Base-by-base conservation (phyloP, 371 early-diverging fungal genomes). In the Zychaea mexicana region DNA sequence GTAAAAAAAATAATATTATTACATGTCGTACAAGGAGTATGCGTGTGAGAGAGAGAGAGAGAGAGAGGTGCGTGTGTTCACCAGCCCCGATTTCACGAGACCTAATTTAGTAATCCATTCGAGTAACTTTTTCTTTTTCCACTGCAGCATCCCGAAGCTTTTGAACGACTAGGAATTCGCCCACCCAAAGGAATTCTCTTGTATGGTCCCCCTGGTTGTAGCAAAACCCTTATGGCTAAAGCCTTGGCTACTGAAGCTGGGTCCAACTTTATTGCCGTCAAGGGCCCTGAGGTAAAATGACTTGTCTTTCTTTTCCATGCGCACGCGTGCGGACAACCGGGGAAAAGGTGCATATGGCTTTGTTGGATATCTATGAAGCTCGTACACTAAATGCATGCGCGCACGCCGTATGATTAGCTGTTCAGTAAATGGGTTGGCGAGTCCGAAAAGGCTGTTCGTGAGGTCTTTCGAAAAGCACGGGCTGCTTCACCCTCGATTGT, bases 351-450 rank as follows among this genome's bases (percentile, higher is more conserved):
- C 49, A 19, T 19, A 22, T n/a, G n/a, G n/a, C n/a, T n/a, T n/a
- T n/a, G n/a, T n/a, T n/a, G n/a, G n/a, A n/a, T n/a, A n/a, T n/a
- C n/a, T n/a, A n/a, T n/a, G n/a, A n/a, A n/a, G n/a, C n/a, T n/a
- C n/a, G n/a, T n/a, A n/a, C n/a, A 21, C 58, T 22, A 15, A 27
- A 58, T 24, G 22, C 12, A 8, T 17, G 38, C 15, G 36, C 12
- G 69, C 19, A n/a, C n/a, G n/a, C n/a, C n/a, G 42, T 5, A 15
- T 42, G 42, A 22, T 36, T 55, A 88, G 93, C 78, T 98, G 4
- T 95, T 97, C 68, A 96, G 93, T 81, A 97, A 96, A 76, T 98
- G 94, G 93, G 99, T 99, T 3, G 99, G 99, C 55, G 98, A 99
- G 70, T 96, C 96, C 1, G 99, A 98, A 77, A 96, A 96, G 74